Evolutionary conservation across 305 asterid genomes (phyloP).

Genomic region (Solanum aculeatissimum): DNA sequence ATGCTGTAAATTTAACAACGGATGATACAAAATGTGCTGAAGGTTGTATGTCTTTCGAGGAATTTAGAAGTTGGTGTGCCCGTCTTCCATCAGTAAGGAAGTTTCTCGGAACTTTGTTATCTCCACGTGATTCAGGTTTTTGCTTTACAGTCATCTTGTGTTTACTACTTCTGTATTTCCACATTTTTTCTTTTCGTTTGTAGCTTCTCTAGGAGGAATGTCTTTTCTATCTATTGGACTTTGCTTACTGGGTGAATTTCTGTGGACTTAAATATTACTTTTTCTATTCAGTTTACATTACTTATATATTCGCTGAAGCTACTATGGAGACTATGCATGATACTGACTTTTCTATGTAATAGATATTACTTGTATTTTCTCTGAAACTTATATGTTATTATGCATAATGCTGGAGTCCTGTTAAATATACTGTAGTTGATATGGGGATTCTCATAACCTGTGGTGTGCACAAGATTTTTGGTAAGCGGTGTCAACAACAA

Average conservation of each 20-base stretch:
- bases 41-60: slow-evolving; percentile 49
- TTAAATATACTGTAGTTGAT: background rate
- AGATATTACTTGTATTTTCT: background rate
- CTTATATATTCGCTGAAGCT: background rate
- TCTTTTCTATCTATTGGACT: background rate
- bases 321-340: background rate
- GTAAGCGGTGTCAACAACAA: background rate
- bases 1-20: slow-evolving; percentile 34
- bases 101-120: slow-evolving; percentile 61
- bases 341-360: background rate
- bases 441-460: background rate
- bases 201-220: background rate
- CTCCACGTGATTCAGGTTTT: slow-evolving; percentile 66
- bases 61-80: slow-evolving; percentile 70
- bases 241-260: background rate
- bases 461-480: background rate
- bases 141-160: background rate
- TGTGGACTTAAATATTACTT: background rate
- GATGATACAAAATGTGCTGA: slow-evolving; percentile 12
- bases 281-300: background rate
- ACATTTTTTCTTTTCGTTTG: background rate
- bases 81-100: slow-evolving; percentile 77
- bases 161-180: background rate
- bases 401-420: background rate
- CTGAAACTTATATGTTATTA: background rate